Percentiles rank a stretch among this genome's conserved stretches.
phyloP scores from a whole-genome alignment of 2,329 filamentous ascomycete genomes.

The Diaporthe helianthi region DNA sequence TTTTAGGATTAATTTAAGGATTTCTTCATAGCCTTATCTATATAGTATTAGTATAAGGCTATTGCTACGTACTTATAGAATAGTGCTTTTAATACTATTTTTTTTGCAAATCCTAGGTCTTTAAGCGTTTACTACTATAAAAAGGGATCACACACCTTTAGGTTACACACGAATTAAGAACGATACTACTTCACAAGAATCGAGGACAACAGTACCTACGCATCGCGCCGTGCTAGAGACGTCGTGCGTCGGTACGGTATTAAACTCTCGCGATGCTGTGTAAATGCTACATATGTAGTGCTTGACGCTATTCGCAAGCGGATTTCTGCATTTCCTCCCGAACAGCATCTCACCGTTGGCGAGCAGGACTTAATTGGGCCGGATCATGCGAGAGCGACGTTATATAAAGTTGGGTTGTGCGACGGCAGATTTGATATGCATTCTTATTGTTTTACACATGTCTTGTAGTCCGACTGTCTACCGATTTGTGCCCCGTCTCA shows the following conservation, averaged over 20 bases:
- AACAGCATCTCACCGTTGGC: not conserved
- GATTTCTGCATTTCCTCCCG: not conserved
- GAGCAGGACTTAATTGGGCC: not conserved
- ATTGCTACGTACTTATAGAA: no score
- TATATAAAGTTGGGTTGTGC: not conserved
- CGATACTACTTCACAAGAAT: no score
- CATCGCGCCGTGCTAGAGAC: not conserved
- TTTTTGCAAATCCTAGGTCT: no score
- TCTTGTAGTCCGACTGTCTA: no score
- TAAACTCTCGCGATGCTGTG: not conserved
- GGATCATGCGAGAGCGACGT: not conserved
- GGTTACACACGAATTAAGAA: no score
- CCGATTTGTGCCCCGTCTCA: conserved; percentile 10
- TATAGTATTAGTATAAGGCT: no score
- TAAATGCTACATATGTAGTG: no score
- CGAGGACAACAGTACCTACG: not conserved
- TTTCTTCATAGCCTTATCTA: no score
- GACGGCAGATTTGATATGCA: not conserved
- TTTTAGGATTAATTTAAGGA: no score
- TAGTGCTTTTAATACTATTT: no score
- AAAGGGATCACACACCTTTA: no score
- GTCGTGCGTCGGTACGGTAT: not conserved
- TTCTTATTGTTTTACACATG: not conserved
- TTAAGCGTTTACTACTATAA: no score
- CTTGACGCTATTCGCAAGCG: not conserved